phyloP scores from a whole-genome alignment of 805 yeast species.

The Candida rishiriensis region DNA sequence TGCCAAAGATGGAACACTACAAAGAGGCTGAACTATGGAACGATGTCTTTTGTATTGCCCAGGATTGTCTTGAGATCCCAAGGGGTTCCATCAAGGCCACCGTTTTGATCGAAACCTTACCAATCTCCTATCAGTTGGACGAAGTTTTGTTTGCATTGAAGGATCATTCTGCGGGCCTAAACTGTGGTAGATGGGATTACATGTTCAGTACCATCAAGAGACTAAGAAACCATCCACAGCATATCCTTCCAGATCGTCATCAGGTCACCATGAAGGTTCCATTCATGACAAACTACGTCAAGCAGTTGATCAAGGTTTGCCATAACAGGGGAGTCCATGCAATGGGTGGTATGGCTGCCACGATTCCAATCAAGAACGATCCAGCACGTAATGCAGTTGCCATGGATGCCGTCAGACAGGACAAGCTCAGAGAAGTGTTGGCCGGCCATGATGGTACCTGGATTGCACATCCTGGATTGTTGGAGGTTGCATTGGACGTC shows the following conservation, averaged over 20 bases:
- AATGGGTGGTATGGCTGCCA: conserved; percentile 91
- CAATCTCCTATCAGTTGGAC: conserved; percentile 84
- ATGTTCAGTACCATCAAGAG: conserved; percentile 77
- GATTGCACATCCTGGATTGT: conserved; percentile 86
- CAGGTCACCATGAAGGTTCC: conserved; percentile 79
- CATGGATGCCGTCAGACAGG: conserved; percentile 67
- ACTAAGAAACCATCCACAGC: conserved; percentile 61
- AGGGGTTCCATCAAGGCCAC: conserved; percentile 82
- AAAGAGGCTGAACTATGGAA: conserved; percentile 82
- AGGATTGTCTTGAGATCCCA: conserved; percentile 62
- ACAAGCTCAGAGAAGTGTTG: conserved; percentile 69
- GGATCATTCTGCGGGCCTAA: conserved; percentile 74
- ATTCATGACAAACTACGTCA: conserved; percentile 75
- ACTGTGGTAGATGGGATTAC: conserved; percentile 90
- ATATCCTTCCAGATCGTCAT: conserved; percentile 73
- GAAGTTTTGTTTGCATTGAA: conserved; percentile 75
- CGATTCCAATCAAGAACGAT: conserved; percentile 75
- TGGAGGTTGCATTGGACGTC: conserved; percentile 65
- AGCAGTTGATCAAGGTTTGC: conserved; percentile 65
- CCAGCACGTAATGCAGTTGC: conserved; percentile 58
- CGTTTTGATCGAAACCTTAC: conserved; percentile 76
- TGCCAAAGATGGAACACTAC: conserved; percentile 86
- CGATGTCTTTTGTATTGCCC: conserved; percentile 71
- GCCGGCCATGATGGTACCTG: conserved; percentile 87
- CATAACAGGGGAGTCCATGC: conserved; percentile 81